phyloP scores from a whole-genome alignment of 78 protist genomes.

The Polysphondylium violaceum region DNA sequence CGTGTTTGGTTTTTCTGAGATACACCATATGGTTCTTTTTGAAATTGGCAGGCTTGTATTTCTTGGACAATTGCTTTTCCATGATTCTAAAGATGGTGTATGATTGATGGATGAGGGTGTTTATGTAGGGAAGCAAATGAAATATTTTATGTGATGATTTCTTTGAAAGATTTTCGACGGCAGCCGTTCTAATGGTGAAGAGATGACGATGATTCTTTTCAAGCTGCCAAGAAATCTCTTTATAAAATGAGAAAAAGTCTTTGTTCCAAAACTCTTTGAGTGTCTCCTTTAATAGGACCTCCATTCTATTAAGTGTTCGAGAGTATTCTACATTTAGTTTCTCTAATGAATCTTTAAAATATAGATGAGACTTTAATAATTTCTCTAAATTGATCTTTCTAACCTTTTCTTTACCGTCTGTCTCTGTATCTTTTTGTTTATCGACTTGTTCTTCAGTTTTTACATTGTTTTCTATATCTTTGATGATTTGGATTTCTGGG shows the following conservation, averaged over 20 bases:
- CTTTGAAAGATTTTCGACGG: neutral
- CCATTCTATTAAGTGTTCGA: neutral
- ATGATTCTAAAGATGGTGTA: constrained; percentile 14
- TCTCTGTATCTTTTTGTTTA: neutral
- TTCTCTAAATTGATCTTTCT: neutral
- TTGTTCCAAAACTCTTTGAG: constrained; percentile 35
- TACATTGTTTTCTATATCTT: neutral
- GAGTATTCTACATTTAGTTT: neutral
- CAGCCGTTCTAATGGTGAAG: neutral
- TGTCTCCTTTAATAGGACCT: constrained; percentile 9
- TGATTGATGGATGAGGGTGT: neutral
- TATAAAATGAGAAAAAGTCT: neutral
- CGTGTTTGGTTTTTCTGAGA: too few relatives aligned
- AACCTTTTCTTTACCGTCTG: neutral
- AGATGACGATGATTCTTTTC: constrained; percentile 40
- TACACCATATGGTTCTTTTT: too few relatives aligned
- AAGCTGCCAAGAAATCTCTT: constrained; percentile 6
- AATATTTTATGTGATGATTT: neutral
- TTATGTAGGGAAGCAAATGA: constrained; percentile 6
- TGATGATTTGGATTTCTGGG: neutral
- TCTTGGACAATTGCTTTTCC: constrained; percentile 7
- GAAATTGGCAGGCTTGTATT: constrained; percentile 6
- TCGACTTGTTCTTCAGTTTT: neutral
- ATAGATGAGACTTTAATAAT: neutral
- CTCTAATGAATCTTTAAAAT: neutral